phyloP scores from a whole-genome alignment of 2,329 filamentous ascomycete species.

The Calonectria pteridis region DNA sequence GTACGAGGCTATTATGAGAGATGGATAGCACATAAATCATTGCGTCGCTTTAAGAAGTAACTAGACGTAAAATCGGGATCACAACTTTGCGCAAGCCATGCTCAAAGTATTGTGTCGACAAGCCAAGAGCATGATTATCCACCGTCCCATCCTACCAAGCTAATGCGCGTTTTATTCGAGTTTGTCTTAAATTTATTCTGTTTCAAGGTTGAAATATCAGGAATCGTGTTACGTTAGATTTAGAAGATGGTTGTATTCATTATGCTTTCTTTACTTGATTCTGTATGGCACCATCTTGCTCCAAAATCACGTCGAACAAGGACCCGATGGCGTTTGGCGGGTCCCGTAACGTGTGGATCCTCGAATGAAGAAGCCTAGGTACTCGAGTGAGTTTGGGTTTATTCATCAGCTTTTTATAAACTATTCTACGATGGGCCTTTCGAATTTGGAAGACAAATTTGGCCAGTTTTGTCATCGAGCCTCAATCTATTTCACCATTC shows the following conservation, averaged over 20 bases:
- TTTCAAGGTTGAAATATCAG: no score
- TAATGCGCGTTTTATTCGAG: no score
- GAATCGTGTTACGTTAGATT: neutral
- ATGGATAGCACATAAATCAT: neutral
- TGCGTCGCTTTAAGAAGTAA: neutral
- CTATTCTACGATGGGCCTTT: neutral
- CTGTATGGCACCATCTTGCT: neutral
- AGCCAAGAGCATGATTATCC: no score
- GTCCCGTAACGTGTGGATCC: neutral
- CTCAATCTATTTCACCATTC: neutral
- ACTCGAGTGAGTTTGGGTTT: neutral
- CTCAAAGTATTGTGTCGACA: no score
- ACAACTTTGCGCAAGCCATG: neutral
- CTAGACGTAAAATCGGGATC: neutral
- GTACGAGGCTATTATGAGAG: slow-evolving; percentile 14
- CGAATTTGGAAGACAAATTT: neutral
- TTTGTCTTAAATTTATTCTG: no score
- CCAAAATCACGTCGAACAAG: neutral
- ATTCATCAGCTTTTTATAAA: neutral
- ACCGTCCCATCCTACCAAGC: no score
- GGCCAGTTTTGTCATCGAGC: neutral
- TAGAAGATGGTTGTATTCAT: neutral
- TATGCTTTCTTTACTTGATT: neutral
- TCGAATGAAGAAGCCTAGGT: neutral
- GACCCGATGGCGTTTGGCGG: neutral